A percentile compares a stretch with the other conserved stretches of the same genome.
These are phyloP conservation scores for Aspergillus sclerotioniger DNA, from an alignment of 495 filamentous ascomycete genomes.

Conservation along the genomic window DNA sequence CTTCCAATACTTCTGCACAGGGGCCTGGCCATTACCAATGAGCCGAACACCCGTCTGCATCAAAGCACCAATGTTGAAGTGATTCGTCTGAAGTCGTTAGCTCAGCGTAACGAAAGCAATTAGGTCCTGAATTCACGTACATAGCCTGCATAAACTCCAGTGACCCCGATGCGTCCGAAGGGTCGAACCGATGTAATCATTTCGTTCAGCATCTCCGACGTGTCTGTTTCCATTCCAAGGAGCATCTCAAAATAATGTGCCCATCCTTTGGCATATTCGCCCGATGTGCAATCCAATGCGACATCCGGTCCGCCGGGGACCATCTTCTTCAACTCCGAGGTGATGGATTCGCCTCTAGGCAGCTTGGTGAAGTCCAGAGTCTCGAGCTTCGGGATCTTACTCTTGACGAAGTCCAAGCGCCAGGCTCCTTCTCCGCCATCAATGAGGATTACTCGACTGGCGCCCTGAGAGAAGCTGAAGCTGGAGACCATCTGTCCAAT, in stretches of 20 bases:
- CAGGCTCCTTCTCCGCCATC: slow-evolving; percentile 65
- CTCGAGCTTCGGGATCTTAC: slow-evolving; percentile 62
- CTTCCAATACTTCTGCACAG: slow-evolving; percentile 82
- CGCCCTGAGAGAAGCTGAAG: slow-evolving; percentile 70
- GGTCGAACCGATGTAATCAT: slow-evolving; percentile 75
- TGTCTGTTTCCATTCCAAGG: slow-evolving; percentile 79
- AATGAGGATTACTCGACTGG: slow-evolving; percentile 73
- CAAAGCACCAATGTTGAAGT: slow-evolving; percentile 79
- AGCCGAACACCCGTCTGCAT: slow-evolving; percentile 86
- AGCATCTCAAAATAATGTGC: slow-evolving; percentile 72
- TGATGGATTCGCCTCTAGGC: slow-evolving; percentile 57
- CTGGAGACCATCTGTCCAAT: slow-evolving; percentile 80
- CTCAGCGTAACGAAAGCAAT: not conserved
- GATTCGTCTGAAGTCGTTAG: slow-evolving; percentile 56
- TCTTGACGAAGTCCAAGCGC: slow-evolving; percentile 64
- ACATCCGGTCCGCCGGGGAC: slow-evolving; percentile 70
- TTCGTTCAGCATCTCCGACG: slow-evolving; percentile 83
- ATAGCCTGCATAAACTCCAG: slow-evolving; percentile 79
- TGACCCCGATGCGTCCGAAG: slow-evolving; percentile 74
- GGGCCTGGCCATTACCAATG: slow-evolving; percentile 81
- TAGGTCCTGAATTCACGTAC: slow-evolving; percentile 44
- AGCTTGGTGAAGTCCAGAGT: slow-evolving; percentile 56
- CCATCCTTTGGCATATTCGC: slow-evolving; percentile 84
- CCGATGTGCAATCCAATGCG: slow-evolving; percentile 79
- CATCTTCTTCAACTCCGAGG: slow-evolving; percentile 70